Evolutionary conservation across 345 rosid species (phyloP).

Genomic region (Excoecaria agallocha): DNA sequence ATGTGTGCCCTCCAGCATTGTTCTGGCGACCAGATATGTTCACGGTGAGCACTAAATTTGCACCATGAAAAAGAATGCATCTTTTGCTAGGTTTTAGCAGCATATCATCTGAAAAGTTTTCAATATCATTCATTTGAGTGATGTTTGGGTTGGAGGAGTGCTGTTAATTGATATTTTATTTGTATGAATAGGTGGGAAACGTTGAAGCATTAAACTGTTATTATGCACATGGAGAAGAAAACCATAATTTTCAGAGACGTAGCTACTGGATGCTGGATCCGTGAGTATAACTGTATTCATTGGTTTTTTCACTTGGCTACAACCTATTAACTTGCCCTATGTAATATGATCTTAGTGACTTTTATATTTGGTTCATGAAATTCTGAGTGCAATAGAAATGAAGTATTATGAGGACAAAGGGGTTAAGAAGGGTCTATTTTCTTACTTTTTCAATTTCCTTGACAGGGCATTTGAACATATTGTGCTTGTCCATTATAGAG

Average conservation of each 20-base stretch:
- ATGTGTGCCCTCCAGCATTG: not conserved
- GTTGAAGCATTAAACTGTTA: constrained; percentile 84
- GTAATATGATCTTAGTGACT: not conserved
- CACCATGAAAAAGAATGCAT: not conserved
- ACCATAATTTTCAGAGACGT: constrained; percentile 79
- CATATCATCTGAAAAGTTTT: not conserved
- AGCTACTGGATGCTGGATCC: constrained; percentile 96
- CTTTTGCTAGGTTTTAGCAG: not conserved
- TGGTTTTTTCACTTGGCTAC: not conserved
- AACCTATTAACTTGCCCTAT: not conserved
- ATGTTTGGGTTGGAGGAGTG: constrained; percentile 5
- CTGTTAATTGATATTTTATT: constrained; percentile 20
- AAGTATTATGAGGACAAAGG: not conserved
- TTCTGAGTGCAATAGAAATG: not conserved
- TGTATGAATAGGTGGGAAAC: constrained; percentile 75
- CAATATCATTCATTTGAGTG: not conserved
- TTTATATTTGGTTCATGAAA: not conserved
- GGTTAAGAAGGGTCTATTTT: not conserved
- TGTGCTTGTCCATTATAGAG: constrained; percentile 95
- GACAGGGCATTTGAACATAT: constrained; percentile 78
- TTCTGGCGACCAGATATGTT: no score
- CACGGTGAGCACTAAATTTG: not conserved
- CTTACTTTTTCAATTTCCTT: constrained; percentile 23
- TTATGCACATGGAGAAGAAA: constrained; percentile 90
- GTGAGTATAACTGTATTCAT: constrained; percentile 48